These are phyloP conservation scores for Prunus armeniaca DNA, from an alignment of 306 rosid genomes.

Conservation along the genomic window DNA sequence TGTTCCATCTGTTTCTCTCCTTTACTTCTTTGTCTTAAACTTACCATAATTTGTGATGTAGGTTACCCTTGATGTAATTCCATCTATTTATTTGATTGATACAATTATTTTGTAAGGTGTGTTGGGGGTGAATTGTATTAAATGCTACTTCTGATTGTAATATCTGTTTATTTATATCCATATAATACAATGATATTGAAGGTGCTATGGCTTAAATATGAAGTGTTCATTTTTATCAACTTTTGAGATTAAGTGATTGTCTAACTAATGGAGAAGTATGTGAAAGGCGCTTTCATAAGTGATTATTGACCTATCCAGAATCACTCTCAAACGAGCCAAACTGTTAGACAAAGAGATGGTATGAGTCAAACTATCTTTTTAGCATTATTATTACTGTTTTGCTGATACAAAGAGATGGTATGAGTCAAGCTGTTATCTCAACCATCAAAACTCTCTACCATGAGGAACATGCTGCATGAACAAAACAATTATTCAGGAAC, in stretches of 20 bases:
- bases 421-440: not conserved
- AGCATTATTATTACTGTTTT: too few relatives aligned
- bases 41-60: slow-evolving; percentile 16
- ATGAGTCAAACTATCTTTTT: not conserved
- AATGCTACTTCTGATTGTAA: slow-evolving; percentile 32
- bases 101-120: slow-evolving; percentile 23
- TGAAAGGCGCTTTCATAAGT: too few relatives aligned
- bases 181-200: slow-evolving; percentile 4
- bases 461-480: too few relatives aligned
- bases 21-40: not conserved
- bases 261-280: too few relatives aligned
- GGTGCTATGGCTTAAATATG: not conserved
- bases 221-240: not conserved
- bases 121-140: slow-evolving; percentile 10
- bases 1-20: not conserved
- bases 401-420: not conserved
- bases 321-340: too few relatives aligned
- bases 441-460: not conserved
- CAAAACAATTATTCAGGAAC: not conserved
- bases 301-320: too few relatives aligned
- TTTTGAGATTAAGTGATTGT: not conserved
- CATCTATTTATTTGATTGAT: slow-evolving; percentile 32
- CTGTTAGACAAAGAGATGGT: not conserved
- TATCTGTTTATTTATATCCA: slow-evolving; percentile 21
- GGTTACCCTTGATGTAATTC: slow-evolving; percentile 14